Evolutionary conservation across 2,329 filamentous ascomycete species (phyloP), one percentile per base, ranked within the genome.

Genomic region (Ascochyta fabae): DNA sequence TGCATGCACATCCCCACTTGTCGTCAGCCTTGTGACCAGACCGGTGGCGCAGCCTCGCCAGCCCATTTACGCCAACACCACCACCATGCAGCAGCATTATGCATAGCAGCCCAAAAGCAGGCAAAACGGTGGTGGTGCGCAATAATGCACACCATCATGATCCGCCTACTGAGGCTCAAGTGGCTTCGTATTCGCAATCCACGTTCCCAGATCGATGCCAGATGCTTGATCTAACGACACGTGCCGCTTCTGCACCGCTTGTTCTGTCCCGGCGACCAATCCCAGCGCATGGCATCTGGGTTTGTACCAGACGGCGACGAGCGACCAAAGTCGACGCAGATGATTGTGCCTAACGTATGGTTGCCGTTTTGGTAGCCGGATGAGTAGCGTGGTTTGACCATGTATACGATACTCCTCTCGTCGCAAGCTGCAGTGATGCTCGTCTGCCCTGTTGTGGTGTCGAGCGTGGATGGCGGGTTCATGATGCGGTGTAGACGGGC

Each of bases 361-460:
- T 4, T 58, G 58, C 46, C 68, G 70, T 4, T 60, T 56, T 45
- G 59, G 60, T 23, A 35, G 27, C 16, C 7, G 7, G 40, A 47
- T 6, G 49, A 6, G 9, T 22, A n/a, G 24, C 61, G 65, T 2
- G 68, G 54, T 12, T 62, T 66, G 23, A 75, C 53, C 70, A 76
- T 69, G 53, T 73, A 75, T 0, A 77, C 68, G 1, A 77, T 49
- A 24, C 62, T 70, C 5, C 72, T 52, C 36, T 72, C 70, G 45
- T 77, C 74, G 1, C 71, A 50, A 4, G 62, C 59, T 6, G 68
- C 72, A 8, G 61, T 66, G 15, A 76, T 59, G n/a, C 50, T 62
- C 5, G 62, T 61, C 16, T 43, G 44, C 1, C 58, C 57, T 8
- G 57, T 49, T 4, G 58, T 45, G 26, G 67, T 19, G 4, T 19